Conservation (phyloP, 2,329 filamentous ascomycete genomes). For the Metarhizium sp. region DNA sequence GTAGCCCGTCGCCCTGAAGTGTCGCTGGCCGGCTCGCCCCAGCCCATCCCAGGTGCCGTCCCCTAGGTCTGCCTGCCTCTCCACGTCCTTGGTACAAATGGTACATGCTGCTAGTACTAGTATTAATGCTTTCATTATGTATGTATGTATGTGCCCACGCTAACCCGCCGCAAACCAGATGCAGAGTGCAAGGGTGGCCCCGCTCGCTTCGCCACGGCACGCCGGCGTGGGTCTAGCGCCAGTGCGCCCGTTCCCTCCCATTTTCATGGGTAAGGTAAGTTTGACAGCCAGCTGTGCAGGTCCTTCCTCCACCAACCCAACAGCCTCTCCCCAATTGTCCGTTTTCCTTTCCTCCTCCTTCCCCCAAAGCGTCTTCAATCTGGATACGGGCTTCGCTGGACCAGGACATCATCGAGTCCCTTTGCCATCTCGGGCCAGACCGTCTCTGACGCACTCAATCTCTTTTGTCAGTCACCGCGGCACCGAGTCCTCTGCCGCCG, state of each 20-base stretch:
- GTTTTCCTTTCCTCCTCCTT: slow-evolving; percentile 22
- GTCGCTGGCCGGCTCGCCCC: neutral
- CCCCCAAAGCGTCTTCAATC: slow-evolving; percentile 22
- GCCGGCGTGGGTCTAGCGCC: slow-evolving; percentile 17
- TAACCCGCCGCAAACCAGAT: neutral
- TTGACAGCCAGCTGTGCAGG: slow-evolving; percentile 27
- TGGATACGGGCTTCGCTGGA: slow-evolving; percentile 21
- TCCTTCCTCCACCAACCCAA: slow-evolving; percentile 29
- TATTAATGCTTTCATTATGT: neutral
- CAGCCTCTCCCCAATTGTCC: slow-evolving; percentile 29
- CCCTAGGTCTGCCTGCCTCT: neutral
- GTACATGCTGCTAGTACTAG: neutral
- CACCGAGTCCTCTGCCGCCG: slow-evolving; percentile 2
- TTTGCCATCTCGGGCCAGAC: slow-evolving; percentile 3
- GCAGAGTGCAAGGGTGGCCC: slow-evolving; percentile 14
- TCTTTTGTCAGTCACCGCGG: neutral
- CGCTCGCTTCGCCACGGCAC: slow-evolving; percentile 14
- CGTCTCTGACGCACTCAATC: neutral
- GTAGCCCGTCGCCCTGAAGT: neutral
- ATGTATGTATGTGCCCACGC: neutral
- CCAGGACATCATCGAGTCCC: slow-evolving; percentile 9
- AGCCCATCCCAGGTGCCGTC: too few species aligned
- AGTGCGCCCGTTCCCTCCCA: slow-evolving; percentile 27
- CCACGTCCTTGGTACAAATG: neutral
- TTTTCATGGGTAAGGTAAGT: slow-evolving; percentile 35